Evolutionary conservation across 2,329 filamentous ascomycete species (phyloP).

Genomic region (Kalmusia sp.): DNA sequence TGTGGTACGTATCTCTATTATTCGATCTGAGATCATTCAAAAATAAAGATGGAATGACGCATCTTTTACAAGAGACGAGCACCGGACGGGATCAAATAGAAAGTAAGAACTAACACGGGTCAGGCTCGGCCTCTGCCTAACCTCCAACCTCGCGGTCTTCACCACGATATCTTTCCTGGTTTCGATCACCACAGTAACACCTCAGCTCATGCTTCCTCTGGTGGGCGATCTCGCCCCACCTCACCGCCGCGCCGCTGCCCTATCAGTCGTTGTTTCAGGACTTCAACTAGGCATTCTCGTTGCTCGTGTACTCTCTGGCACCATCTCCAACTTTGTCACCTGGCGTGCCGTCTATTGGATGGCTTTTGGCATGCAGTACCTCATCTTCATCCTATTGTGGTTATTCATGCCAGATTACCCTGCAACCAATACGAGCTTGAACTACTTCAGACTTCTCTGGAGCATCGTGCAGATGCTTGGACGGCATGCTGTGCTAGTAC

Average conservation of each 20-base stretch:
- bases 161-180: conserved; percentile 74
- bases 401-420: conserved; percentile 84
- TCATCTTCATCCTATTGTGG: conserved; percentile 71
- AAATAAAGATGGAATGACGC: too few species aligned
- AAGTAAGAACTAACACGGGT: not conserved
- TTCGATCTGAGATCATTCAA: not conserved
- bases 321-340: conserved; percentile 73
- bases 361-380: conserved; percentile 72
- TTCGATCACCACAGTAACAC: conserved; percentile 81
- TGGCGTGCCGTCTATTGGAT: conserved; percentile 86
- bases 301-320: conserved; percentile 76
- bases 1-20: conserved; percentile 59
- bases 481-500: conserved; percentile 72
- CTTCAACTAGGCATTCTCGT: conserved; percentile 78
- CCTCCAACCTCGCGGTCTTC: conserved; percentile 69
- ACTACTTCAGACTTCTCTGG: conserved; percentile 70
- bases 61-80: too few species aligned
- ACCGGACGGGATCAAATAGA: not conserved
- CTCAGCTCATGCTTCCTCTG: conserved; percentile 76
- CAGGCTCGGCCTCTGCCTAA: conserved; percentile 77
- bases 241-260: conserved; percentile 69
- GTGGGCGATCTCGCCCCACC: conserved; percentile 79
- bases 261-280: conserved; percentile 78
- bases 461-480: conserved; percentile 70
- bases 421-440: conserved; percentile 71